These are phyloP conservation scores for Daldinia caldariorum DNA, from an alignment of 495 filamentous ascomycete genomes.

Conservation along the genomic window DNA sequence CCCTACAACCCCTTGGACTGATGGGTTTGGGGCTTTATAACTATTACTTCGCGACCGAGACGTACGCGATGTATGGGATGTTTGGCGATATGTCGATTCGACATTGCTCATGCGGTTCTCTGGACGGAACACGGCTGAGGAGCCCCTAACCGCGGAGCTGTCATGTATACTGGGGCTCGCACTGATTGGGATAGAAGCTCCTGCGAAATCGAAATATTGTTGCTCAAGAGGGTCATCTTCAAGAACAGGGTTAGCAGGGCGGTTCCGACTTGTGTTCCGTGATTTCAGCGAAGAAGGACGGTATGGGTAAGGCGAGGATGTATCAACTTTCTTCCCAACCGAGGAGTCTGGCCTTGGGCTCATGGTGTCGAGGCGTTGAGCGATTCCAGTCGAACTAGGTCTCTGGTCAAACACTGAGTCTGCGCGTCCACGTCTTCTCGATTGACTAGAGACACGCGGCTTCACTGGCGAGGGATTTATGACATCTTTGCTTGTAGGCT, in stretches of 20 bases:
- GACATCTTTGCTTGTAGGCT: not conserved
- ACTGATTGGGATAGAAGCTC: slow-evolving; percentile 3
- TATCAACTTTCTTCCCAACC: slow-evolving; percentile 1
- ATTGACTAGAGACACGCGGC: slow-evolving; percentile 1
- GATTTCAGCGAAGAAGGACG: slow-evolving; percentile 8
- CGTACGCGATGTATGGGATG: slow-evolving; percentile 1
- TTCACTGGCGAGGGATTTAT: not conserved
- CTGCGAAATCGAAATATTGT: not conserved
- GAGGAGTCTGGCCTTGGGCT: not conserved
- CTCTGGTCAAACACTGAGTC: not conserved
- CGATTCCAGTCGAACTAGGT: not conserved
- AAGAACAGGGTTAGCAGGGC: not conserved
- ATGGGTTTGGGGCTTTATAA: not conserved
- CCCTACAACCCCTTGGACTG: not conserved
- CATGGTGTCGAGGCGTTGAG: slow-evolving; percentile 1
- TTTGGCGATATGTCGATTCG: slow-evolving; percentile 7
- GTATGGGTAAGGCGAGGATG: slow-evolving; percentile 10
- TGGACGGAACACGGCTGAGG: not conserved
- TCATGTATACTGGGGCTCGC: slow-evolving; percentile 13
- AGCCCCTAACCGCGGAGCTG: not conserved
- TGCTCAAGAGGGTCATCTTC: not conserved
- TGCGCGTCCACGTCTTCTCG: not conserved
- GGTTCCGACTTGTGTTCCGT: slow-evolving; percentile 9
- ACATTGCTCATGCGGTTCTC: slow-evolving; percentile 14
- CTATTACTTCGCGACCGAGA: slow-evolving; percentile 8